Evolutionary conservation across 345 rosid species (phyloP).

Genomic region (Citropsis articulata): DNA sequence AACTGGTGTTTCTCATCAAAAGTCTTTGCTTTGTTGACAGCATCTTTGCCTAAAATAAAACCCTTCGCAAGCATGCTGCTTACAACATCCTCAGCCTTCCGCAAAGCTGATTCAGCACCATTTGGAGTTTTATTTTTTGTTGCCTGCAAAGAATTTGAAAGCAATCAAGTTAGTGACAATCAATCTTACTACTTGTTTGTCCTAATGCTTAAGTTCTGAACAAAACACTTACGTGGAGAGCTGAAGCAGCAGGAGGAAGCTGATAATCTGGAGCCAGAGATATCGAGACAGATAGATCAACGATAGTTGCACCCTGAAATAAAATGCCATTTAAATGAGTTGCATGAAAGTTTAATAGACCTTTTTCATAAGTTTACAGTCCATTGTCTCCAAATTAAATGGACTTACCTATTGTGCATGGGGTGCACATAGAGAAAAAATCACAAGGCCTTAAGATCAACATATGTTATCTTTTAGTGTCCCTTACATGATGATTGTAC

Average conservation of each 20-base stretch:
- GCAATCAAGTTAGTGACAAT: background rate
- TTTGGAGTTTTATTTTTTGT: conserved; percentile 42
- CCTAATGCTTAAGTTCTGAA: background rate
- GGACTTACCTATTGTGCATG: background rate
- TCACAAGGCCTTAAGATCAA: background rate
- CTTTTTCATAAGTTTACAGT: background rate
- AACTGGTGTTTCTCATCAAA: conserved; percentile 89
- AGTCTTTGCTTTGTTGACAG: conserved; percentile 78
- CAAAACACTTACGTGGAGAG: conserved; percentile 47
- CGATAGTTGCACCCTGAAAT: conserved; percentile 91
- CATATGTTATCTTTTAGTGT: background rate
- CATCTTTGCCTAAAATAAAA: conserved; percentile 82
- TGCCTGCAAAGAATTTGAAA: conserved; percentile 36
- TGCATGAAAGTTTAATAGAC: background rate
- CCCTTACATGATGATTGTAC: background rate
- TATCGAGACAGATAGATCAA: conserved; percentile 70
- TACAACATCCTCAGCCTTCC: conserved; percentile 89
- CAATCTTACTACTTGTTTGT: background rate
- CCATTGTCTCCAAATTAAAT: background rate
- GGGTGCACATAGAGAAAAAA: background rate
- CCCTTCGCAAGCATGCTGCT: conserved; percentile 95
- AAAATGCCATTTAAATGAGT: background rate
- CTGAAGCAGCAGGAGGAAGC: conserved; percentile 74
- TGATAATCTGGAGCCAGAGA: conserved; percentile 68
- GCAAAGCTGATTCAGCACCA: conserved; percentile 63